Base-by-base conservation (phyloP, 1,284 basidiomycete genomes). In the Malassezia vespertilionis region DNA sequence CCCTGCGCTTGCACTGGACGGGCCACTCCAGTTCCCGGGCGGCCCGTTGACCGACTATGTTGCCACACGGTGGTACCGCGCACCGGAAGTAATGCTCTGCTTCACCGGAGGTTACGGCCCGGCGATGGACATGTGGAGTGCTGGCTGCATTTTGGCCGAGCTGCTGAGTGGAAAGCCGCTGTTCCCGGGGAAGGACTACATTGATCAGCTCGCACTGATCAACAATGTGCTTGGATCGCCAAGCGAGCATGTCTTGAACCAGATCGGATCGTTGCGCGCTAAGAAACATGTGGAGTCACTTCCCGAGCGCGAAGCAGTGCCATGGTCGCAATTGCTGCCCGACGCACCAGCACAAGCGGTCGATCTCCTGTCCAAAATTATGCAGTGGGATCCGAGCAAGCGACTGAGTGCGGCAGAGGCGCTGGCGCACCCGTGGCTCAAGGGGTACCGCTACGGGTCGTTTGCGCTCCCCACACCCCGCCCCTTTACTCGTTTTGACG, bases 1-100 rank as follows among this genome's bases (percentile, higher is more conserved):
- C n/a, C 9, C 23, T 14, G 38, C 6, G 17, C 11, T 7, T n/a
- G 33, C 5, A 20, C 7, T 18, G 5, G 12, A 12, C 10, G n/a
- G 30, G 7, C 22, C 40, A 15, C 28, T 49, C 50, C 55, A 65
- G 42, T 70, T 52, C 23, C 65, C 64, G n/a, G 65, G 65, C 9
- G 67, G 60, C 14, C 67, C 65, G 12, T 52, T 69, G 12, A 70
- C 67, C 21, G 64, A 61, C 26, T 70, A 70, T 46, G 67, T 70
- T 9, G 56, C 67, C 15, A 70, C 67, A 5, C 44, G 67, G 33
- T 70, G 65, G 67, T 69, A 70, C 49, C 60, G 67, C 5, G 65
- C 67, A 0, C 67, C 67, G 23, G 67, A 70, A 37, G 59, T 67
- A 44, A 67, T 70, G 65, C 62, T 70, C n/a, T 61, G 64, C 44